Evolutionary conservation across 805 yeast species (phyloP).

Genomic region (Kregervanrija fluxuum): DNA sequence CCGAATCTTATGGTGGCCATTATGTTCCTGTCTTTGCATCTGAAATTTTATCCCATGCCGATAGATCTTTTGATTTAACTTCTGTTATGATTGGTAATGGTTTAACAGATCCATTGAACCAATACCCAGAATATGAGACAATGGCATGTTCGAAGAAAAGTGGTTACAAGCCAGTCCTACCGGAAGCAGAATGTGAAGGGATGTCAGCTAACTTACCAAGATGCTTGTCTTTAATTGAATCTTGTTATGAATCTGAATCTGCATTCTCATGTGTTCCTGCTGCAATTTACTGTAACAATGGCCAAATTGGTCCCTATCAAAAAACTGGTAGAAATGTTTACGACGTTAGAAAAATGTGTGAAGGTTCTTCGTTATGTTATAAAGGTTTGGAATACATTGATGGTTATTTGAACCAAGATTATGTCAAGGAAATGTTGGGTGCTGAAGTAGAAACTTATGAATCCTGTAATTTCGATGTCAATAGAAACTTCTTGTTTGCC

Average conservation of each 20-base stretch:
- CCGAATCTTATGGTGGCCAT: constrained; percentile 82
- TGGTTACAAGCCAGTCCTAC: constrained; percentile 69
- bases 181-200: constrained; percentile 58
- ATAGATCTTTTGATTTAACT: constrained; percentile 53
- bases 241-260: constrained; percentile 57
- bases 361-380: constrained; percentile 48
- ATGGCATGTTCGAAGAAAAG: constrained; percentile 89
- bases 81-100: constrained; percentile 92
- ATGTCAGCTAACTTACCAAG: constrained; percentile 59
- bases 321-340: constrained; percentile 56
- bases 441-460: constrained; percentile 44
- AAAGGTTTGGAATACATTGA: constrained; percentile 41
- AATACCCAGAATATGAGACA: constrained; percentile 74
- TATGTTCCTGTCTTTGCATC: constrained; percentile 65
- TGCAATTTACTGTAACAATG: constrained; percentile 53
- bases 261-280: constrained; percentile 60
- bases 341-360: constrained; percentile 52
- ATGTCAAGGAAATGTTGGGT: constrained; percentile 50
- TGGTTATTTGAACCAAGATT: constrained; percentile 44
- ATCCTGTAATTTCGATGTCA: constrained; percentile 45
- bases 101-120: constrained; percentile 75
- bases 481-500: constrained; percentile 41
- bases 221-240: constrained; percentile 53
- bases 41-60: constrained; percentile 48
- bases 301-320: constrained; percentile 51